Percentiles rank a stretch among this genome's conserved stretches.
Conservation (phyloP, 768 basidiomycete genomes). For the Suillus cothurnatus region DNA sequence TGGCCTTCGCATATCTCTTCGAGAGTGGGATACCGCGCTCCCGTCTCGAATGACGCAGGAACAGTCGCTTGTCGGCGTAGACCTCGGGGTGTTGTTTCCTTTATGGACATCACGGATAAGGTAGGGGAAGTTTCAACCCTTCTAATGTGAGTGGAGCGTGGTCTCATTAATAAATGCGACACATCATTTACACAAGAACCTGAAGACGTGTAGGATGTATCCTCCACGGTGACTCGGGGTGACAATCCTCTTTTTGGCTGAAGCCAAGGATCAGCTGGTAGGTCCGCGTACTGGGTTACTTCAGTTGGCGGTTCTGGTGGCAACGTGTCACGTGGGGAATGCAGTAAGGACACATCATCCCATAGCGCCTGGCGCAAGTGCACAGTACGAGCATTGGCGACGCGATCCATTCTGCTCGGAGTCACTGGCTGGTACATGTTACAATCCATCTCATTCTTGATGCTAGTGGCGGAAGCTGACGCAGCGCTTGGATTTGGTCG, state of each 20-base stretch:
- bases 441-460: constrained; percentile 10
- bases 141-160: constrained; percentile 13
- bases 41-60: constrained; percentile 11
- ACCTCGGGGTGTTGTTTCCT: constrained; percentile 15
- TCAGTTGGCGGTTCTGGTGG: constrained; percentile 29
- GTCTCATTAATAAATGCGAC: not conserved
- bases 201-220: constrained; percentile 20
- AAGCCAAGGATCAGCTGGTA: constrained; percentile 18
- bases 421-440: not conserved
- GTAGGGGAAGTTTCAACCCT: constrained; percentile 8
- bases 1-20: constrained; percentile 17
- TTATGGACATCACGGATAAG: constrained; percentile 11
- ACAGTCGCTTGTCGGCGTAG: constrained; percentile 14
- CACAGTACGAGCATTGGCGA: constrained; percentile 8
- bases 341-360: constrained; percentile 8
- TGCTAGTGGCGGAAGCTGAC: constrained; percentile 9
- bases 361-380: constrained; percentile 15
- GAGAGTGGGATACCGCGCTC: constrained; percentile 25
- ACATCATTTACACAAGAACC: constrained; percentile 7
- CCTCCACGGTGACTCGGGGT: constrained; percentile 20
- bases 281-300: constrained; percentile 23
- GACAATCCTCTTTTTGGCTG: constrained; percentile 13
- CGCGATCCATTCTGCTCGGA: constrained; percentile 8
- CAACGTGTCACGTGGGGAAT: not conserved
- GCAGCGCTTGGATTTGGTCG: constrained; percentile 12